Conservation (phyloP, 768 basidiomycete species). For the Piloderma croceum region DNA sequence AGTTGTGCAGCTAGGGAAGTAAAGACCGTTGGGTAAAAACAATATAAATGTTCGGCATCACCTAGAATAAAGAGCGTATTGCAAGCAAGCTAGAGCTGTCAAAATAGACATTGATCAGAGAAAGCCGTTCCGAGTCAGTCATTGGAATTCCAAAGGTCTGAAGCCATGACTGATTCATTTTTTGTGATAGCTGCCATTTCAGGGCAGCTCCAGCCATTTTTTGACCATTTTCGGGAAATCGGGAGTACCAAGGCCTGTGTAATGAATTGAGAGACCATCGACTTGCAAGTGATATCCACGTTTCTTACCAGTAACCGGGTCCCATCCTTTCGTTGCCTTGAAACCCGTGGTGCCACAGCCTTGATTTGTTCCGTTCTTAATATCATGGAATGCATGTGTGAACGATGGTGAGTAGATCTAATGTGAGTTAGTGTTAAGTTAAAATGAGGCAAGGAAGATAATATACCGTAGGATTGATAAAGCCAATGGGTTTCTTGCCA, state of each 20-base stretch:
- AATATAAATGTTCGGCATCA: no score
- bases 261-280: not conserved
- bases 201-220: slow-evolving; percentile 34
- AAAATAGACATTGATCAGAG: no score
- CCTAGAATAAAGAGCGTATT: no score
- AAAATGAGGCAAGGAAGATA: not conserved
- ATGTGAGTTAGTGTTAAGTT: slow-evolving; percentile 6
- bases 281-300: not conserved
- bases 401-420: slow-evolving; percentile 20
- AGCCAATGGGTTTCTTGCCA: slow-evolving; percentile 34
- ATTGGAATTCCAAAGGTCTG: no score
- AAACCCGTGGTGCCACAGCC: slow-evolving; percentile 35
- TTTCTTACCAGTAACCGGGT: slow-evolving; percentile 35
- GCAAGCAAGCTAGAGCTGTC: no score
- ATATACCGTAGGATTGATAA: slow-evolving; percentile 40
- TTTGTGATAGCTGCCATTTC: no score
- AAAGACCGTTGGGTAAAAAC: no score
- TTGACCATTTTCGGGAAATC: slow-evolving; percentile 35
- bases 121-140: no score
- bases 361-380: slow-evolving; percentile 38
- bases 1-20: no score
- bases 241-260: slow-evolving; percentile 38
- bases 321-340: slow-evolving; percentile 35
- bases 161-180: no score
- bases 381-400: slow-evolving; percentile 34